phyloP scores from a whole-genome alignment of 2,329 filamentous ascomycete genomes.

The Fusarium torulosum region DNA sequence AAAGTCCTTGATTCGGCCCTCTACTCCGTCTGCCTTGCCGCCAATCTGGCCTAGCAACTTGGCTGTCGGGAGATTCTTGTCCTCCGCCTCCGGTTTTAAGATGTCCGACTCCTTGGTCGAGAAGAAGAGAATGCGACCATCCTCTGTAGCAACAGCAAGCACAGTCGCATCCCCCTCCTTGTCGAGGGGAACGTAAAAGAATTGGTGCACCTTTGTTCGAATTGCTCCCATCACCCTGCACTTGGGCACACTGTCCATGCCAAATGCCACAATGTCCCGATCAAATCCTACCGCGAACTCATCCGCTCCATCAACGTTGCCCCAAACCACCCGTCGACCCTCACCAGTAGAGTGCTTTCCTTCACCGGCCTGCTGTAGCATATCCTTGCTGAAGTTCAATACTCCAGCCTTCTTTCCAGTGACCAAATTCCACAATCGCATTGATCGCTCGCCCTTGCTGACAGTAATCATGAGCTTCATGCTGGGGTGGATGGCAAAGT shows the following conservation, averaged over 20 bases:
- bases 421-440: slow-evolving; percentile 96
- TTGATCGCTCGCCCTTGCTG: slow-evolving; percentile 87
- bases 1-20: slow-evolving; percentile 89
- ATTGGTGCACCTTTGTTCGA: slow-evolving; percentile 84
- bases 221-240: slow-evolving; percentile 77
- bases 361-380: slow-evolving; percentile 82
- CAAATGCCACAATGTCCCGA: slow-evolving; percentile 84
- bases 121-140: slow-evolving; percentile 88
- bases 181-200: slow-evolving; percentile 76
- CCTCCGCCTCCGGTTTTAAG: slow-evolving; percentile 48
- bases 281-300: slow-evolving; percentile 94
- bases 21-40: slow-evolving; percentile 75
- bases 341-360: slow-evolving; percentile 83
- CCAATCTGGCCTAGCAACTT: slow-evolving; percentile 82
- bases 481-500: slow-evolving; percentile 94
- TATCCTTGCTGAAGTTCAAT: slow-evolving; percentile 81
- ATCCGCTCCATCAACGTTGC: slow-evolving; percentile 74
- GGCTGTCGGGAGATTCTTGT: slow-evolving; percentile 65
- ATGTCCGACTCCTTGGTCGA: slow-evolving; percentile 71
- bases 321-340: slow-evolving; percentile 85
- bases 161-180: slow-evolving; percentile 58
- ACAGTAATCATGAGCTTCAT: slow-evolving; percentile 98
- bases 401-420: slow-evolving; percentile 96
- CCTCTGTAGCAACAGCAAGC: slow-evolving; percentile 87
- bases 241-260: slow-evolving; percentile 85